phyloP scores from a whole-genome alignment of 2,329 filamentous ascomycete genomes.

The Colletotrichum agaves region DNA sequence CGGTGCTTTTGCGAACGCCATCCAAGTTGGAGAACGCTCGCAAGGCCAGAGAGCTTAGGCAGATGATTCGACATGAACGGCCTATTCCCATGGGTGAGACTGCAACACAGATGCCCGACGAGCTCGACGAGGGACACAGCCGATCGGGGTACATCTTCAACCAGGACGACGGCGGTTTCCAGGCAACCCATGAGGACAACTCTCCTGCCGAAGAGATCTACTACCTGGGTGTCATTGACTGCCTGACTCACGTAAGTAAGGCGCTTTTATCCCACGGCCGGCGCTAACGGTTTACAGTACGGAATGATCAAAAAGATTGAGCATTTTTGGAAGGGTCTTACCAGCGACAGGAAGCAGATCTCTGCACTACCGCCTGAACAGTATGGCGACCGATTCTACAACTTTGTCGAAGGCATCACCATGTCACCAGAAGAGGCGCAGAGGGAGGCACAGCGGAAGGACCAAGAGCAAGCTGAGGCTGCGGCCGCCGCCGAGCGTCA shows the following conservation, averaged over 20 bases:
- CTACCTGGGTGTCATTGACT: constrained; percentile 98
- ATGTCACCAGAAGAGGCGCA: constrained; percentile 88
- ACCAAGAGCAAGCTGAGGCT: constrained; percentile 66
- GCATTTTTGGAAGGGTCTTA: constrained; percentile 96
- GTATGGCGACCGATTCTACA: constrained; percentile 93
- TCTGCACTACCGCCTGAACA: constrained; percentile 90
- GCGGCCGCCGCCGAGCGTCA: constrained; percentile 48
- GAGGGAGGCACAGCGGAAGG: constrained; percentile 69
- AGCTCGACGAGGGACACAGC: constrained; percentile 79
- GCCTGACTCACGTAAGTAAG: constrained; percentile 87
- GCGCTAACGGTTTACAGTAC: constrained; percentile 68
- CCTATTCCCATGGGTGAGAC: constrained; percentile 92
- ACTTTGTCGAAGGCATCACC: constrained; percentile 90
- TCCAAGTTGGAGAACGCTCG: constrained; percentile 92
- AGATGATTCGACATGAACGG: constrained; percentile 92
- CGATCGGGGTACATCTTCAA: constrained; percentile 85
- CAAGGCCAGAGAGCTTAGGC: constrained; percentile 89
- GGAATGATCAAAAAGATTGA: constrained; percentile 94
- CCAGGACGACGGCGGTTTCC: constrained; percentile 91
- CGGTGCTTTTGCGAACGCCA: constrained; percentile 83
- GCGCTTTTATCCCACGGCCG: neutral
- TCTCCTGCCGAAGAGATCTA: constrained; percentile 90
- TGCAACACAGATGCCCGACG: constrained; percentile 87
- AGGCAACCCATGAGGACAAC: constrained; percentile 92
- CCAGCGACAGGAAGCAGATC: constrained; percentile 84